These are phyloP conservation scores for Neoscytalidium dimidiatum DNA, from an alignment of 2,329 filamentous ascomycete species.

Conservation along the genomic window DNA sequence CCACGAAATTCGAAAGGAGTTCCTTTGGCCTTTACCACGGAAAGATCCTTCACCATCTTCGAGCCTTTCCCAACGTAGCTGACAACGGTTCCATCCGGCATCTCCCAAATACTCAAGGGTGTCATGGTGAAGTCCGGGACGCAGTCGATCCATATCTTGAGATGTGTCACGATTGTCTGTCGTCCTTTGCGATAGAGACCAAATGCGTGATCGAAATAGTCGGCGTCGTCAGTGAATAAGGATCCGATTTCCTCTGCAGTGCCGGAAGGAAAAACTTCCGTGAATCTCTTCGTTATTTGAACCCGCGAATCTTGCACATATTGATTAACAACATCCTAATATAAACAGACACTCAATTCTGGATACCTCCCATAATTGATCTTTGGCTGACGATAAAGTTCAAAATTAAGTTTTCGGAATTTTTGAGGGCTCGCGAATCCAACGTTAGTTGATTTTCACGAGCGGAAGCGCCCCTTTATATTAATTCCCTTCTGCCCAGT, in stretches of 20 bases:
- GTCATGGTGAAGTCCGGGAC: neutral
- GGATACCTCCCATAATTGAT: no score
- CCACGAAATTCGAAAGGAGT: neutral
- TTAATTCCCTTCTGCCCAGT: no score
- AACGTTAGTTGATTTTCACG: no score
- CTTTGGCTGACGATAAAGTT: no score
- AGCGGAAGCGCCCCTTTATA: no score
- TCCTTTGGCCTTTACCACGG: neutral
- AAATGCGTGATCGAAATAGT: neutral
- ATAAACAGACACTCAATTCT: no score
- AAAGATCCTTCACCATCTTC: neutral
- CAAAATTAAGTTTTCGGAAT: no score
- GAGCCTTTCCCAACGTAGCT: neutral
- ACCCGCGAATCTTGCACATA: no score
- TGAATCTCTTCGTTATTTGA: no score
- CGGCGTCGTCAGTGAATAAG: neutral
- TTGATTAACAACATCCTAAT: no score
- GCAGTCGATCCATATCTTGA: neutral
- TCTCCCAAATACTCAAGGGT: neutral
- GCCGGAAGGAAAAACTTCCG: neutral
- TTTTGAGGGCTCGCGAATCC: no score
- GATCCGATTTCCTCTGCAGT: neutral
- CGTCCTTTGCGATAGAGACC: neutral
- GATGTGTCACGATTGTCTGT: neutral
- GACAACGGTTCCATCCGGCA: neutral